These are phyloP conservation scores for Pleurostoma richardsiae DNA, from an alignment of 2,329 filamentous ascomycete genomes.

Conservation along the genomic window DNA sequence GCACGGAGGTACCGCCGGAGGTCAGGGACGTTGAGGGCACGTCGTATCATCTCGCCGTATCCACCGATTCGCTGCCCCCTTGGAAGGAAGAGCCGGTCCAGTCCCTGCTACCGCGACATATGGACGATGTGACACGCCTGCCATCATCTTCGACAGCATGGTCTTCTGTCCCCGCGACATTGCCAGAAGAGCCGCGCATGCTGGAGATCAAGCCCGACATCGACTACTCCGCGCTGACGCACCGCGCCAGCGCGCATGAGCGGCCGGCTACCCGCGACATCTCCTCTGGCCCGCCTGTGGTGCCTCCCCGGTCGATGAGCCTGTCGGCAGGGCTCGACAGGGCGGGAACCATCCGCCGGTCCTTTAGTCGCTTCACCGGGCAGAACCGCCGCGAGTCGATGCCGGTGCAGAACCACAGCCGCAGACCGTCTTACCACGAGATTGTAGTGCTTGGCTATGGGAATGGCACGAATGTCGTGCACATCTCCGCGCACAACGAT, in stretches of 20 bases:
- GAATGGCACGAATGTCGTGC: conserved; percentile 41
- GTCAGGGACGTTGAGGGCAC: conserved; percentile 51
- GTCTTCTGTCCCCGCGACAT: conserved; percentile 2
- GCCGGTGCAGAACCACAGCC: conserved; percentile 3
- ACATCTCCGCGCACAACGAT: conserved; percentile 1
- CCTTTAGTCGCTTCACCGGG: conserved; percentile 23
- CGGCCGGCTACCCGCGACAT: conserved; percentile 6
- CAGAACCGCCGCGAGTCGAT: conserved; percentile 6
- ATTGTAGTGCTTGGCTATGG: conserved; percentile 50
- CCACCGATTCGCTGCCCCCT: conserved; percentile 34
- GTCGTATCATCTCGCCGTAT: conserved; percentile 50
- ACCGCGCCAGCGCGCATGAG: conserved; percentile 16
- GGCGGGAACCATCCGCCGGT: conserved; percentile 22
- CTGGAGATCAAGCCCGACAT: conserved; percentile 47
- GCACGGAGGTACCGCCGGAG: conserved; percentile 55
- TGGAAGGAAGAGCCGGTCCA: conserved; percentile 28
- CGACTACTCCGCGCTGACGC: conserved; percentile 45
- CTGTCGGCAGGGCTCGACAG: conserved; percentile 23
- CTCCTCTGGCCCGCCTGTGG: conserved; percentile 5
- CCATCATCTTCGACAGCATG: conserved; percentile 9
- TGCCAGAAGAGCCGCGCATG: background rate
- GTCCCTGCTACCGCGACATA: conserved; percentile 21
- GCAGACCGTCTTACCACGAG: conserved; percentile 35
- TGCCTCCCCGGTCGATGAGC: conserved; percentile 16
- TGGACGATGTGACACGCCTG: conserved; percentile 14